Percentiles rank a stretch among this genome's conserved stretches.
Evolutionary conservation across 148 eudicot species (phyloP).

Genomic region (Chenopodium formosanum): DNA sequence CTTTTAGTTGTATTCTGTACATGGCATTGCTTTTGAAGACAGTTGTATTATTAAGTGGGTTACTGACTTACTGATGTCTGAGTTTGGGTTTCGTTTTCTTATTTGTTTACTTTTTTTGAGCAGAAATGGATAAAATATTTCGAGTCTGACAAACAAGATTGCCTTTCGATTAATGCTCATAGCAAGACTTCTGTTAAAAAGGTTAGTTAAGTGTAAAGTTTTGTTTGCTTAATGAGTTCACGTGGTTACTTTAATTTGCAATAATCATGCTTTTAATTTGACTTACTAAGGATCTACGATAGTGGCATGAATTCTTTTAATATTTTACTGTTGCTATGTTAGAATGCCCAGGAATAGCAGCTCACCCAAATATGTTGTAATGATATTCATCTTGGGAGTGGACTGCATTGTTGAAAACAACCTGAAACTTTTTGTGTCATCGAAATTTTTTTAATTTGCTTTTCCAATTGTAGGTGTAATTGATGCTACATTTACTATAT

Average conservation of each 20-base stretch:
- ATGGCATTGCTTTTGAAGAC: neutral
- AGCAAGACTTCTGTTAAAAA: conserved; percentile 82
- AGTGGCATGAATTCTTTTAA: neutral
- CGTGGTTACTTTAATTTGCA: conserved; percentile 9
- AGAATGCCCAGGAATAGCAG: neutral
- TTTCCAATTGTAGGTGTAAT: neutral
- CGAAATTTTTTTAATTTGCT: neutral
- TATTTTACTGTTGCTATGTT: neutral
- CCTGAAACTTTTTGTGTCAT: neutral
- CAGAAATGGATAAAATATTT: conserved; percentile 82
- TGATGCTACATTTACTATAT: neutral
- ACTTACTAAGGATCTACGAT: neutral
- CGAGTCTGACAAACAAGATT: conserved; percentile 65
- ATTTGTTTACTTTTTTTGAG: conserved; percentile 11
- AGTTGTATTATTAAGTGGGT: neutral
- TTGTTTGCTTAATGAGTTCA: neutral
- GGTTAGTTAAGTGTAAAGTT: conserved; percentile 41
- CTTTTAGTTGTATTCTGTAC: neutral
- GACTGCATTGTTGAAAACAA: neutral
- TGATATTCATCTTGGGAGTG: neutral
- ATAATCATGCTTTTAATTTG: neutral
- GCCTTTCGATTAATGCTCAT: conserved; percentile 80
- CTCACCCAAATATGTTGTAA: neutral
- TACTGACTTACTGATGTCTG: neutral
- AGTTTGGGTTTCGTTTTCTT: neutral